phyloP scores from a whole-genome alignment of 805 yeast species.

The Saturnispora sekii region DNA sequence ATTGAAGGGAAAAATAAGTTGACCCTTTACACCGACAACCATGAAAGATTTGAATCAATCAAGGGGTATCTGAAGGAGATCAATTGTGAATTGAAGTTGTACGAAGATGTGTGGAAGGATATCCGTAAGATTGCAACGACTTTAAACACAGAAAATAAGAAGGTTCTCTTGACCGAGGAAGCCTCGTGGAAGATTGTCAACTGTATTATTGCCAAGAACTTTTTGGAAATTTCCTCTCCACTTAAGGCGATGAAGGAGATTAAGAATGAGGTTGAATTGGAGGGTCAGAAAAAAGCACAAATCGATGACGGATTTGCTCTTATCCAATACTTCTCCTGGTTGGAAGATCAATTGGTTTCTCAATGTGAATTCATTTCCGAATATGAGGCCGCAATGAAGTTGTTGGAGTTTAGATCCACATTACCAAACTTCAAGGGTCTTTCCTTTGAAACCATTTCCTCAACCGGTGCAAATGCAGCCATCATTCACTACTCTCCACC shows the following conservation, averaged over 20 bases:
- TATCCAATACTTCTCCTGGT: constrained; percentile 46
- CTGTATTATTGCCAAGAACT: constrained; percentile 32
- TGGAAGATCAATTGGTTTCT: constrained; percentile 37
- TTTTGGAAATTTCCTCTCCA: constrained; percentile 44
- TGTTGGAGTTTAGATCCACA: constrained; percentile 43
- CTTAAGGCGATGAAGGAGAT: constrained; percentile 43
- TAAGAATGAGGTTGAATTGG: constrained; percentile 39
- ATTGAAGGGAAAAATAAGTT: constrained; percentile 31
- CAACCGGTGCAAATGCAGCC: constrained; percentile 71
- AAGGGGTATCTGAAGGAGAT: constrained; percentile 32
- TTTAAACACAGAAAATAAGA: constrained; percentile 12
- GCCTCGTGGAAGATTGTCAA: constrained; percentile 63
- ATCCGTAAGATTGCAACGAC: constrained; percentile 29
- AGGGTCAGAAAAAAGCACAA: constrained; percentile 44
- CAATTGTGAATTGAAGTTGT: constrained; percentile 34
- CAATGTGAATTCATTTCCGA: constrained; percentile 46
- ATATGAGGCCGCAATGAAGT: constrained; percentile 53
- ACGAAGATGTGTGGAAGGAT: constrained; percentile 37
- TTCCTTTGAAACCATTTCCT: constrained; percentile 65
- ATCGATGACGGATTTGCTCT: constrained; percentile 51
- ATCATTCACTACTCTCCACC: constrained; percentile 65
- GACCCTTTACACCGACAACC: constrained; percentile 34
- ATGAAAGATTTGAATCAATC: constrained; percentile 29
- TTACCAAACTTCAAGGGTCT: constrained; percentile 50
- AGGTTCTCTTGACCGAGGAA: constrained; percentile 43